Evolutionary conservation across 2,329 filamentous ascomycete species (phyloP), one percentile per base, ranked within the genome.

Genomic region (Hymenoscyphus repandus): DNA sequence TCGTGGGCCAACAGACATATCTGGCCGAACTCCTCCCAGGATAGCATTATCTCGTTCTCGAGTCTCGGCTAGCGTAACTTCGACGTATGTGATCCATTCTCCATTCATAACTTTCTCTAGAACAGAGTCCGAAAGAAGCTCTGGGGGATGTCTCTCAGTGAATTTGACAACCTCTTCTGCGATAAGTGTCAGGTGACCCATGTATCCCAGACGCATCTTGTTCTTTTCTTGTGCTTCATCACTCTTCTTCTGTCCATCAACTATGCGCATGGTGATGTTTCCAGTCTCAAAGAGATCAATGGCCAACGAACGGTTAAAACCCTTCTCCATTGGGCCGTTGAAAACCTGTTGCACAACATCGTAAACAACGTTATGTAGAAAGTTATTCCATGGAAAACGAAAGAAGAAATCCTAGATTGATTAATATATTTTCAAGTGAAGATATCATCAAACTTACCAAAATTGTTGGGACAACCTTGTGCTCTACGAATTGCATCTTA

Each of bases 81-180:
- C 92, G 36, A 97, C 91, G 63, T 97, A 99, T 61, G 88, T 85
- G 62, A 93, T 87, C 93, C 93, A 99, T 53, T 90, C 85, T 47
- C 85, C 83, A 64, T 89, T 86, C 75, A 93, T 88, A 44, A 97
- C 90, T 61, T 86, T 89, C 61, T 96, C 88, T 58, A 96, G 76
- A 2, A 99, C 90, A 11, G 79, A 77, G 54, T 89, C 85, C 0
- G 90, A 93, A 9, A 97, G 76, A 17, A 92, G 74, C 70, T 97
- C 91, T 1, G 90, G 87, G 3, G 92, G 87, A 68, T 96, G 89
- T 49, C 93, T 83, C 69, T 96, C 93, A 33, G 90, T 96, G 66
- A 99, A 97, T 70, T 97, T 99, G 66, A 97, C 90, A 15, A 99
- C 93, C 69, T 99, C 93, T 69, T 99, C 93, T 30, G 93, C 92